Conservation (phyloP, 495 filamentous ascomycete species). For the Aspergillus panamensis region DNA sequence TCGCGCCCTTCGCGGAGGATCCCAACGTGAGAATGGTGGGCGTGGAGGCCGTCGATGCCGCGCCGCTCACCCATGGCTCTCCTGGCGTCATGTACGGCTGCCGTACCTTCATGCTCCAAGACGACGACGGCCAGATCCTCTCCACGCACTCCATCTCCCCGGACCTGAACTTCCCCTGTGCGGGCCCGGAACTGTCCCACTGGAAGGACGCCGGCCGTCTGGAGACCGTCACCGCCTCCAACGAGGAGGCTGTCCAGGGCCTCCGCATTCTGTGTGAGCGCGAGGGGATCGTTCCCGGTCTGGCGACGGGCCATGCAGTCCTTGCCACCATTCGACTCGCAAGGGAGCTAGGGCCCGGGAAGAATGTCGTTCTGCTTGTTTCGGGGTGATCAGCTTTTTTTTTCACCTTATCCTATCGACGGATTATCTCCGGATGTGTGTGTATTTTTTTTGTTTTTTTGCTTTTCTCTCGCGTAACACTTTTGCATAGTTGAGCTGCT, state of each 20-base stretch:
- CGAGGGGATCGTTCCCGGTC: constrained; percentile 30
- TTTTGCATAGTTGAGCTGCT: no score
- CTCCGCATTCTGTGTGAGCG: constrained; percentile 29
- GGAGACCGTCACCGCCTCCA: constrained; percentile 29
- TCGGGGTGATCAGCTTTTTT: constrained; percentile 25
- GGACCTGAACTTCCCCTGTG: constrained; percentile 33
- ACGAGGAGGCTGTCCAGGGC: constrained; percentile 35
- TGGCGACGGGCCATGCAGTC: constrained; percentile 37
- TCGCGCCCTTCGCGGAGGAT: constrained; percentile 29
- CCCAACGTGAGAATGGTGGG: constrained; percentile 22
- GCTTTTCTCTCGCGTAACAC: no score
- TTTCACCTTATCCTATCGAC: neutral
- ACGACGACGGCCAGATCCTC: constrained; percentile 31
- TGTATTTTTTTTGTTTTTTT: no score
- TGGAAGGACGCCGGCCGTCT: constrained; percentile 33
- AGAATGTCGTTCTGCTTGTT: constrained; percentile 36
- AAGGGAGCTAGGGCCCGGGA: constrained; percentile 29
- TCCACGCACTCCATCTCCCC: constrained; percentile 33
- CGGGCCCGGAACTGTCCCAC: constrained; percentile 34
- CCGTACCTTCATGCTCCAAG: constrained; percentile 32
- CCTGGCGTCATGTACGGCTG: constrained; percentile 34
- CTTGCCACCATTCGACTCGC: constrained; percentile 25
- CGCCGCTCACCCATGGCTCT: constrained; percentile 26
- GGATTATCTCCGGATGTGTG: no score
- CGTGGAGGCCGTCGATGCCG: constrained; percentile 29